Evolutionary conservation across 208 protist genomes (phyloP).

Genomic region (Trypanosoma melophagium): DNA sequence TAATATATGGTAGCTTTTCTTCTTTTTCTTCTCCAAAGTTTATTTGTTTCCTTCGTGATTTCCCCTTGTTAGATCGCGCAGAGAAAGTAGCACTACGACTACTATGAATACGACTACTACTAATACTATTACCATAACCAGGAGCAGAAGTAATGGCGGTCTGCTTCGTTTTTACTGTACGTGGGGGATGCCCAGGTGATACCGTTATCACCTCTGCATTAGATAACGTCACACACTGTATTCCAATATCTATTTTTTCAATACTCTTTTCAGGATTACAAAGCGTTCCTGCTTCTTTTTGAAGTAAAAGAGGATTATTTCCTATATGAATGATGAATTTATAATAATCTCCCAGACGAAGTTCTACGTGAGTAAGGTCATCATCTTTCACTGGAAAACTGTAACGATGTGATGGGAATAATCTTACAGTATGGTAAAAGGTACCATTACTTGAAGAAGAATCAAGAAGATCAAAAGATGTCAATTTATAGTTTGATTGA

Average conservation of each 20-base stretch:
- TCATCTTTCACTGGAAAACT: constrained; percentile 10
- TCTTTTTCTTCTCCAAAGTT: no score
- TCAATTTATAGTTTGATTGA: constrained; percentile 20
- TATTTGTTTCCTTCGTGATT: background rate
- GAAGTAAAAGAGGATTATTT: background rate
- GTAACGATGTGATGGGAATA: constrained; percentile 31
- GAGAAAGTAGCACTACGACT: no score
- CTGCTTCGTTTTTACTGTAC: no score
- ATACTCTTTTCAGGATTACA: background rate
- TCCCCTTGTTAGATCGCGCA: background rate
- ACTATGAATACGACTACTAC: no score
- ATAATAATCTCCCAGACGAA: constrained; percentile 17
- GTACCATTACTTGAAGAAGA: constrained; percentile 27
- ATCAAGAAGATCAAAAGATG: constrained; percentile 28
- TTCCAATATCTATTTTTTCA: constrained; percentile 10
- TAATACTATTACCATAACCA: no score
- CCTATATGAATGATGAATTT: background rate
- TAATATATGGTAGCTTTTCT: no score
- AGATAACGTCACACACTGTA: constrained; percentile 6
- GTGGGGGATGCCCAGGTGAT: no score
- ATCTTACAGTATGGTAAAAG: constrained; percentile 10
- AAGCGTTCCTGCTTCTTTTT: background rate
- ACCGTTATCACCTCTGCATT: no score
- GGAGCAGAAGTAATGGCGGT: no score
- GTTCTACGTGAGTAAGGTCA: constrained; percentile 2